A percentile compares a stretch with the other conserved stretches of the same genome.
Conservation (phyloP, 257 asterid genomes). For the Petunia secreta region DNA sequence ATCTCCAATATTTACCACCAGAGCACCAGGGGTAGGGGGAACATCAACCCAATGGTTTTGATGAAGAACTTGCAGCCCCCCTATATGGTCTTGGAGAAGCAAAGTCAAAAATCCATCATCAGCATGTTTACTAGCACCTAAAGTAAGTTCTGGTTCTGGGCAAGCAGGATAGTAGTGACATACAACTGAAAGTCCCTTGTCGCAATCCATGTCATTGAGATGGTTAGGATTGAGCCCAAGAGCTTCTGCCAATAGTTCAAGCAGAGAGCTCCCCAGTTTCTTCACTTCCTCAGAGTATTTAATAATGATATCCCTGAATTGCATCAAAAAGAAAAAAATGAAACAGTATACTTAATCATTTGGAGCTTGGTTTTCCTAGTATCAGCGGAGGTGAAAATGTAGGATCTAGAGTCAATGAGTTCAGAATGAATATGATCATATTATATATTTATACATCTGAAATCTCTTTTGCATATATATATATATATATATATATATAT, state of each 20-base stretch:
- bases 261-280: not conserved
- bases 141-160: conserved; percentile 22
- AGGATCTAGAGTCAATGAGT: too few species aligned
- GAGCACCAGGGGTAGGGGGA: conserved; percentile 16
- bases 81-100: conserved; percentile 29
- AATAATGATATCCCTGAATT: conserved; percentile 8
- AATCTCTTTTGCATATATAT: too few species aligned
- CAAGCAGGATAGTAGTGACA: conserved; percentile 28
- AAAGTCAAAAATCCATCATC: conserved; percentile 20
- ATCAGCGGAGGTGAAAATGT: too few species aligned
- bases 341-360: not conserved
- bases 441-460: too few species aligned
- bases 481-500: too few species aligned
- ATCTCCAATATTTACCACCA: conserved; percentile 12
- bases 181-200: not conserved
- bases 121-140: conserved; percentile 26
- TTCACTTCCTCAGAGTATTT: conserved; percentile 25
- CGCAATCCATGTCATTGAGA: conserved; percentile 15
- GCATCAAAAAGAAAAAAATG: not conserved
- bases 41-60: conserved; percentile 23
- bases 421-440: too few species aligned
- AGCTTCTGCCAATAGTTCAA: conserved; percentile 24
- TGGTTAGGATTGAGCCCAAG: conserved; percentile 24
- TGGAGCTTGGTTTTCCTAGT: not conserved
- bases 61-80: conserved; percentile 25